Evolutionary conservation across 768 basidiomycete genomes (phyloP), one percentile per base, ranked within the genome.

Genomic region (Mycena crocata): DNA sequence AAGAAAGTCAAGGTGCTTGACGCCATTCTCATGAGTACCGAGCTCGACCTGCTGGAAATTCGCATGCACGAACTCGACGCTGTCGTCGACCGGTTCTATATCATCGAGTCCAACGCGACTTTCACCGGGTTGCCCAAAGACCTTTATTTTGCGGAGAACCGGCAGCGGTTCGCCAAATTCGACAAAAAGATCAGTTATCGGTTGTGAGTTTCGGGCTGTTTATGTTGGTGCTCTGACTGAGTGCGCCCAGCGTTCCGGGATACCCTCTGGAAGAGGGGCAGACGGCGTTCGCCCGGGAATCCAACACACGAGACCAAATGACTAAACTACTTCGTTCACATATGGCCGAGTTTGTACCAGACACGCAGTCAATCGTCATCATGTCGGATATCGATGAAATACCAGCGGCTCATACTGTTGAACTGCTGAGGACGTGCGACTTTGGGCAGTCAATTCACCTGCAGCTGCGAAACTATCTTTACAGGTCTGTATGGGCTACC

Each of bases 301-400:
- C 78, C 17, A 72, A 79, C 35, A 83, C 86, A 42, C 80, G 88
- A n/a, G 70, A 75, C 26, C 77, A 81, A 17, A 87, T 89, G 87
- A 84, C 86, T 26, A 63, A 65, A 14, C 75, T 89, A 49, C 78
- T 89, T 9, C 78, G 75, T 26, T 62, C 69, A 17, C 77, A 85
- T 46, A 78, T 85, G n/a, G 58, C 68, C 50, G 68, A 69, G 24
- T 77, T 79, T 30, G 65, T 79, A 35, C 51, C 74, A 8, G 56
- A 74, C 17, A 79, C 78, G 24, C 70, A 79, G 45, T 74, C 78
- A n/a, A 78, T 89, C 42, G 84, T 89, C 40, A 74, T 90, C 59
- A 88, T 90, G 84, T 85, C 86, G 10, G 89, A 90, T 72, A 75
- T 89, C 15, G 89, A 90, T 71, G 90, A 91, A 75, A 83, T 91